Percentiles rank a stretch among this genome's conserved stretches.
Conservation (phyloP, 169 alveolate species). For the Cryptosporidium parvum region DNA sequence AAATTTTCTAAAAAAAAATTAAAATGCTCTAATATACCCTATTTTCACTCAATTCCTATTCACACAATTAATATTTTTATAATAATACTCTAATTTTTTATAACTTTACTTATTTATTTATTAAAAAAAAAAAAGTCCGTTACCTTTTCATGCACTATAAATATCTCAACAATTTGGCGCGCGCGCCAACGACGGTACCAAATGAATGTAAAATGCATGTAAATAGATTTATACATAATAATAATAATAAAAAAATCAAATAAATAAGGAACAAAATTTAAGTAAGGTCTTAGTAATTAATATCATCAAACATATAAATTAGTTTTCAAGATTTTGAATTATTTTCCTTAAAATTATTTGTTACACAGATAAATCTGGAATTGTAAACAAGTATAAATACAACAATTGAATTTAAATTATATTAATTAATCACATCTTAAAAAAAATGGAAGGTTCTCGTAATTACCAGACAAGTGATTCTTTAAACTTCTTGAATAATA, state of each 20-base stretch:
- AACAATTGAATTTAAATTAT: too few species aligned
- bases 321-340: not conserved
- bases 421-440: too few species aligned
- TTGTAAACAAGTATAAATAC: not conserved
- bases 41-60: not conserved
- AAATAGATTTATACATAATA: slow-evolving; percentile 7
- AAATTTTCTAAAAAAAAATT: not conserved
- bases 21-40: not conserved
- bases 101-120: too few species aligned
- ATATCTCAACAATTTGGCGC: not conserved
- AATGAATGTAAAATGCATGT: slow-evolving; percentile 4
- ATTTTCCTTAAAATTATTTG: not conserved
- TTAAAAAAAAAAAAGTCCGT: too few species aligned
- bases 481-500: not conserved
- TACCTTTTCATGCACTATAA: not conserved
- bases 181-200: slow-evolving; percentile 7
- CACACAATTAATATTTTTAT: not conserved
- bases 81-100: not conserved
- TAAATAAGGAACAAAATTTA: too few species aligned
- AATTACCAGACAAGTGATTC: not conserved
- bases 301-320: too few species aligned
- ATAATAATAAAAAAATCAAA: too few species aligned
- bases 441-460: slow-evolving; percentile 18
- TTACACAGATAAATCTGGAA: not conserved
- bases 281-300: not conserved